Base-by-base conservation (phyloP, 139 green algal species). In the Choricystis sp. region DNA sequence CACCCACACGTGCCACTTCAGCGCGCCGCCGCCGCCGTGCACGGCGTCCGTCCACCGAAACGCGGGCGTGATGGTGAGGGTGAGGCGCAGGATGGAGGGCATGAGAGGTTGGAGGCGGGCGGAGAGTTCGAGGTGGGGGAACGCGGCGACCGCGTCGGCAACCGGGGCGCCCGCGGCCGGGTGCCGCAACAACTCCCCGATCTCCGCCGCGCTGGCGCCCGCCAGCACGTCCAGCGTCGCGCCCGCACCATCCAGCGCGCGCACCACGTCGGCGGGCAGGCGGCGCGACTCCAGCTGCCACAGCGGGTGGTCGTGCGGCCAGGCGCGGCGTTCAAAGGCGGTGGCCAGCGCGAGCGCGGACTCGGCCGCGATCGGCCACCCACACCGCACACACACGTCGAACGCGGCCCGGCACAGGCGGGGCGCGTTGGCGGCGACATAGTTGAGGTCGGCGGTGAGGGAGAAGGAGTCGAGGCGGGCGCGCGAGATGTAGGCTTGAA, bases 41-140 rank as follows among this genome's bases (percentile, higher is more conserved):
- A 77, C 31, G 26, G 62, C 64, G 52, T 92, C 85, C 56, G 75
- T 79, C 88, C 88, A 95, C 61, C 68, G 63, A 31, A 96, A 96
- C 26, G 70, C 63, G 24, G 89, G 79, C 29, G 65, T 77, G 60
- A 97, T 81, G 56, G 63, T 65, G 30, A 91, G 79, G 66, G 82
- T 74, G 21, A 98, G 83, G 24, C 88, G 79, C 57, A 96, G 74
- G 29, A 99, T 91, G 25, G 83, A 88, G 55, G 89, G 81, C 14
- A 92, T 99, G 81, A 99, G 96, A 65, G 93, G 92, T 61, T 91
- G 83, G 49, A 97, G 77, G 30, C 73, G 66, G 1, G 80, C 88
- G 4, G 81, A 60, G n/a, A 97, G 67, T 29, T 72, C 64, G 27
- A 99, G 65, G 31, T 67, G 59, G 4, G 92, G 92, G 56, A 97